Percentiles rank a stretch among this genome's conserved stretches.
phyloP scores from a whole-genome alignment of 805 yeast genomes.

The Priceomyces castillae region DNA sequence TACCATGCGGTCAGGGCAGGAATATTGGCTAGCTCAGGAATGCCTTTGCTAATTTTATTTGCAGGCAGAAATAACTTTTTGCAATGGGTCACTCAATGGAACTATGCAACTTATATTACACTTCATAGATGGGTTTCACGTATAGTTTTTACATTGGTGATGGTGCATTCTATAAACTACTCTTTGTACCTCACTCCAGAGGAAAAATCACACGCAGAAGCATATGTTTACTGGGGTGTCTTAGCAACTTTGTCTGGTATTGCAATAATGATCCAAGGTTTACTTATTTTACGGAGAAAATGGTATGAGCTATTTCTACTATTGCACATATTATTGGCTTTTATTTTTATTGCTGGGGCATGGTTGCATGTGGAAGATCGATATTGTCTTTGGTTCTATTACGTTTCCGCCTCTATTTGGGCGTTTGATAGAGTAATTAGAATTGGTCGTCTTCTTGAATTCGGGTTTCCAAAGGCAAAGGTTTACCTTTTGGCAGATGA shows the following conservation, averaged over 20 bases:
- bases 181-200: constrained; percentile 13
- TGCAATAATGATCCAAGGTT: constrained; percentile 44
- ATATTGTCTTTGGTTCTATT: constrained; percentile 36
- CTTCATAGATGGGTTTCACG: constrained; percentile 31
- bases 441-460: constrained; percentile 48
- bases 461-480: constrained; percentile 59
- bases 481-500: constrained; percentile 43
- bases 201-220: constrained; percentile 1
- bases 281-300: constrained; percentile 42
- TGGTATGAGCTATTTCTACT: constrained; percentile 54
- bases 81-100: constrained; percentile 39
- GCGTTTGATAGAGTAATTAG: constrained; percentile 61
- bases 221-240: constrained; percentile 26
- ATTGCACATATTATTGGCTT: constrained; percentile 57
- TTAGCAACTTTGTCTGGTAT: constrained; percentile 34
- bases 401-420: constrained; percentile 66
- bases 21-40: constrained; percentile 23
- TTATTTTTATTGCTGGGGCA: constrained; percentile 45
- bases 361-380: constrained; percentile 48
- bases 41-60: constrained; percentile 33
- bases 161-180: constrained; percentile 26
- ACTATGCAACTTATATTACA: constrained; percentile 28
- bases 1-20: constrained; percentile 41
- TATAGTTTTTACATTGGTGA: constrained; percentile 18
- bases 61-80: constrained; percentile 37